Base-by-base conservation (phyloP, 2,329 filamentous ascomycete species). In the Geoglossum cookeanum region DNA sequence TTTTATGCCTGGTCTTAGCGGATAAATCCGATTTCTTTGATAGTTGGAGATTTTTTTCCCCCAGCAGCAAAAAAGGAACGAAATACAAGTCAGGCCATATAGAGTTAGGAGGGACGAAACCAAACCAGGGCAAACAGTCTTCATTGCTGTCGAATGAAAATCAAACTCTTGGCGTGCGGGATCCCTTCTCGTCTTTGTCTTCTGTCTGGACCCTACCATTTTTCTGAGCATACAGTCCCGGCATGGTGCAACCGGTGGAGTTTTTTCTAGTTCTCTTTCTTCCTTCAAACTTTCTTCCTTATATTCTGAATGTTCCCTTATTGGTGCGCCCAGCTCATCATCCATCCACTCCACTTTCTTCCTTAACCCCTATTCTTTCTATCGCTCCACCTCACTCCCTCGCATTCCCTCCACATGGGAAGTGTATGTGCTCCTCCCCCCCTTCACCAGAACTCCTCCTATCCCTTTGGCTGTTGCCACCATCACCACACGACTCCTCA, bases 151-250 rank as follows among this genome's bases (percentile, higher is more conserved):
- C 9, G 42, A 45, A 22, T 6, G 42, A 44, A 37, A 6, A 53
- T 37, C 30, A 33, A 35, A n/a, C 37, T 35, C 30, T 53, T 53
- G 49, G 49, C 49, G 49, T 53, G 49, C 49, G 30, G 49, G 49
- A 53, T 53, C 32, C 33, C 37, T 35, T 35, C 3, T 30, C 22
- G 30, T 8, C 37, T 32, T 53, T 33, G 48, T 37, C 11, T 53
- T 53, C 49, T 53, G 33, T 35, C 33, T 37, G 49, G 49, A 32
- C 30, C 42, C n/a, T 22, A 45, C 17, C 17, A 6, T 53, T 35
- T 53, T 37, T 53, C 32, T 17, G 30, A 53, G 49, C 49, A 53
- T 53, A 53, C 15, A 53, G 49, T 53, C 49, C 30, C 49, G 29
- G 29, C 22, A 27, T 32, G n/a, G 30, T n/a, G 49, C 49, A 32